These are phyloP conservation scores for Backusella circina DNA, from an alignment of 192 early-diverging fungal genomes.

Conservation along the genomic window DNA sequence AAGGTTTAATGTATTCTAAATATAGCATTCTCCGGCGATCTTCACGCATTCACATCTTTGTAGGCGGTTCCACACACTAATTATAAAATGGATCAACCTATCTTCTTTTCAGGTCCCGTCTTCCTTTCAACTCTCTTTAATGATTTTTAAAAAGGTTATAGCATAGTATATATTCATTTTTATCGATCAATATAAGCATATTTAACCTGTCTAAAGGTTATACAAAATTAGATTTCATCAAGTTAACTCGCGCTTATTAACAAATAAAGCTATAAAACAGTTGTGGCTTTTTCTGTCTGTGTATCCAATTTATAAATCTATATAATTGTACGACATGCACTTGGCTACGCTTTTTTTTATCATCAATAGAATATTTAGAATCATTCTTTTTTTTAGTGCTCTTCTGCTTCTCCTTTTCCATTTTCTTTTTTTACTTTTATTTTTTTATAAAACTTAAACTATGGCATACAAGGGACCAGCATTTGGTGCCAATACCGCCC, in stretches of 20 bases:
- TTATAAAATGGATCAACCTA: neutral
- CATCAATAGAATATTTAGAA: neutral
- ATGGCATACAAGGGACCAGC: neutral
- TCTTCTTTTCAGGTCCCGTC: neutral
- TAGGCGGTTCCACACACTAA: neutral
- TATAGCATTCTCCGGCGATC: neutral
- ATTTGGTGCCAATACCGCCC: neutral
- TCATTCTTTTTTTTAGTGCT: neutral
- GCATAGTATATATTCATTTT: neutral
- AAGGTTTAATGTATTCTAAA: neutral
- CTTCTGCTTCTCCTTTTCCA: neutral
- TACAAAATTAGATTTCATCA: neutral
- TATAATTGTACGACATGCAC: neutral
- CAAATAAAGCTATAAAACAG: neutral
- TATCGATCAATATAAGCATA: neutral
- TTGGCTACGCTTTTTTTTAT: neutral
- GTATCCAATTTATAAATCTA: neutral
- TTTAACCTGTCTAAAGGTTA: neutral
- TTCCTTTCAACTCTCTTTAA: neutral
- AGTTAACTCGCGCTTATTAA: neutral
- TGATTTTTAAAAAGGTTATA: neutral
- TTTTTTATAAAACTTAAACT: neutral
- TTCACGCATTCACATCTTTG: neutral
- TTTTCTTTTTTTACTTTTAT: neutral
- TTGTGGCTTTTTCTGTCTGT: neutral